Percentiles rank a stretch among this genome's conserved stretches.
These are phyloP conservation scores for Sporothrix variecibatus DNA, from an alignment of 2,329 filamentous ascomycete species.

Conservation along the genomic window DNA sequence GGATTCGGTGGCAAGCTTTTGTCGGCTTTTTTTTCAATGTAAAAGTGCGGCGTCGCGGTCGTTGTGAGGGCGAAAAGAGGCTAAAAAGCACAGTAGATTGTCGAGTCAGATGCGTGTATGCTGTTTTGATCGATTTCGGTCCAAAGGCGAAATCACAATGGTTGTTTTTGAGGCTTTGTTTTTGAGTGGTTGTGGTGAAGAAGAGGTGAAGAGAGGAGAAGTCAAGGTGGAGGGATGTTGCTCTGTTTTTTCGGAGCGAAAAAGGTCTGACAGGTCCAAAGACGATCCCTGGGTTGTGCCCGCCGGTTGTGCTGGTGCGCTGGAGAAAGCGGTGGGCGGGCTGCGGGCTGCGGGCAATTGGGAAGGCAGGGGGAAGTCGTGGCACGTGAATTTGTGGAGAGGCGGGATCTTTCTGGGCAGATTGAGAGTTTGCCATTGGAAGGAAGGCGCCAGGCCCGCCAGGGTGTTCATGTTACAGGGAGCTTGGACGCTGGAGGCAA, in stretches of 20 bases:
- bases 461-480: neutral
- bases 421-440: neutral
- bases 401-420: neutral
- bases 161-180: neutral
- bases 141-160: constrained; percentile 23
- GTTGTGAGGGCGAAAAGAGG: neutral
- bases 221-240: constrained; percentile 1
- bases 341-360: neutral
- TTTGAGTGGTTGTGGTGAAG: constrained; percentile 4
- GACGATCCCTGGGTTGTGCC: neutral
- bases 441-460: neutral
- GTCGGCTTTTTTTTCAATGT: neutral
- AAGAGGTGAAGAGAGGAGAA: neutral
- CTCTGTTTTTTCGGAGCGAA: neutral
- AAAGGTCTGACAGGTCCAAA: constrained; percentile 6
- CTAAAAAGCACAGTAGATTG: neutral
- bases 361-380: neutral
- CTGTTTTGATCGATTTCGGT: constrained; percentile 3
- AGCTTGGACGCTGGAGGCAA: constrained; percentile 2
- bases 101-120: neutral
- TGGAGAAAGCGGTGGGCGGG: neutral
- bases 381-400: constrained; percentile 14
- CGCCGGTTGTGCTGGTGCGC: neutral
- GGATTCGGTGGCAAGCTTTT: constrained; percentile 2
- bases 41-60: neutral